Base-by-base conservation (phyloP, 2,329 filamentous ascomycete species). In the Epichloe elymi region DNA sequence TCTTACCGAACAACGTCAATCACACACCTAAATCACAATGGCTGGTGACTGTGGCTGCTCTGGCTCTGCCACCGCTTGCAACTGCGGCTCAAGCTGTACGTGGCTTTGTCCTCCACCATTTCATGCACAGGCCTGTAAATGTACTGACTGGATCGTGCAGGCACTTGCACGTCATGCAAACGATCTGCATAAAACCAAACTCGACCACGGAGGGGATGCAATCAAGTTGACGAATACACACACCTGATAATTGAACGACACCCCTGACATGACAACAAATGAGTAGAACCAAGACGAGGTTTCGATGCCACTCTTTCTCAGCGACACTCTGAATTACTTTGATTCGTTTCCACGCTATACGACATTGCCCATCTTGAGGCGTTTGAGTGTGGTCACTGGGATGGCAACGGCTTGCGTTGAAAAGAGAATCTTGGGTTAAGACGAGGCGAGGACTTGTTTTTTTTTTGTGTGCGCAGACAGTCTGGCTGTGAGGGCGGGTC, bases 31-130 rank as follows among this genome's bases (percentile, higher is more conserved):
- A 40, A 11, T 44, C 38, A 41, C 56, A 58, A 67, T 67, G 65
- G 57, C 63, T 63, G 64, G 60, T 55, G 56, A 67, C 60, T 67
- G 65, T 56, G 65, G 64, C 56, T 67, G 65, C 60, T 65, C 63
- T 56, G 62, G 64, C 57, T 56, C 54, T 53, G 55, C 60, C 53
- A 59, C 62, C 54, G 54, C 59, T 53, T 67, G 65, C 62, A 65
- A 61, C 61, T 67, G 65, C 56, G 65, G 65, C 62, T 60, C 64
- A 53, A 60, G 59, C 60, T 67, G 65, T 67, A 57, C 46, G 65
- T 62, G 30, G 8, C 12, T 7, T 11, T 46, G 17, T 30, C 26
- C 26, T 30, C 0, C 3, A 3, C 26, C 26, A 10, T 30, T 30
- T 30, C 26, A 30, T 30, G 7, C 7, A 26, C 7, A 26, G 23